phyloP scores from a whole-genome alignment of 2,329 filamentous ascomycete species.

The Ophiocordyceps unilateralis region DNA sequence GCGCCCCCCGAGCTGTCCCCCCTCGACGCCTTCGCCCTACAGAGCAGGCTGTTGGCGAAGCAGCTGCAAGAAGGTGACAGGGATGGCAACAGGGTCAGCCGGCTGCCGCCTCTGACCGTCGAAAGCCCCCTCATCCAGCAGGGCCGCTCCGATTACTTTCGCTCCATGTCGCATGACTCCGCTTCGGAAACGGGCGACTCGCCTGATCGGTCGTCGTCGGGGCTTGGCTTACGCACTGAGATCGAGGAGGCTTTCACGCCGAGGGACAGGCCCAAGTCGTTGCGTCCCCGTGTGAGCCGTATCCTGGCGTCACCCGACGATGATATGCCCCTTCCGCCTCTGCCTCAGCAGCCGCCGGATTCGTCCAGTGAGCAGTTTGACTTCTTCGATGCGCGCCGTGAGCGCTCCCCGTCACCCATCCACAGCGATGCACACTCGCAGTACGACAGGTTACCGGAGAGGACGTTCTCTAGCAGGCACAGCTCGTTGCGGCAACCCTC shows the following conservation, averaged over 20 bases:
- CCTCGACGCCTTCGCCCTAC: slow-evolving; percentile 84
- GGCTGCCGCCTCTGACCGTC: slow-evolving; percentile 67
- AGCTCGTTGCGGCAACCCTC: slow-evolving; percentile 14
- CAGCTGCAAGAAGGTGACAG: slow-evolving; percentile 68
- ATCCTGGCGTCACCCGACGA: slow-evolving; percentile 34
- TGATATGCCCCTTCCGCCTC: slow-evolving; percentile 26
- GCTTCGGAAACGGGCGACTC: slow-evolving; percentile 24
- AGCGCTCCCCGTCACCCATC: slow-evolving; percentile 39
- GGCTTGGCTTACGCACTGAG: slow-evolving; percentile 32
- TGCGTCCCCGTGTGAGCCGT: slow-evolving; percentile 58
- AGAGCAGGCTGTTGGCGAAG: slow-evolving; percentile 73
- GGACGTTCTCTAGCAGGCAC: slow-evolving; percentile 16
- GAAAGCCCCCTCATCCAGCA: slow-evolving; percentile 63
- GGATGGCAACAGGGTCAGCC: slow-evolving; percentile 64
- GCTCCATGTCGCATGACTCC: slow-evolving; percentile 51
- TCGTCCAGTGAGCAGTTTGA: slow-evolving; percentile 21
- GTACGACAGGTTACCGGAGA: slow-evolving; percentile 10
- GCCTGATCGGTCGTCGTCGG: slow-evolving; percentile 10
- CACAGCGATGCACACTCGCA: slow-evolving; percentile 20
- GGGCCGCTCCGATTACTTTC: slow-evolving; percentile 65
- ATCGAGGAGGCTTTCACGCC: slow-evolving; percentile 35
- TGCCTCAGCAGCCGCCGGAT: slow-evolving; percentile 23
- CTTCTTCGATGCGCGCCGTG: slow-evolving; percentile 35
- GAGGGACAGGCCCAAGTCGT: slow-evolving; percentile 49
- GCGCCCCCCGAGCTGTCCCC: slow-evolving; percentile 82